Evolutionary conservation across 2,329 filamentous ascomycete genomes (phyloP).

Genomic region (Epichloe bromicola): DNA sequence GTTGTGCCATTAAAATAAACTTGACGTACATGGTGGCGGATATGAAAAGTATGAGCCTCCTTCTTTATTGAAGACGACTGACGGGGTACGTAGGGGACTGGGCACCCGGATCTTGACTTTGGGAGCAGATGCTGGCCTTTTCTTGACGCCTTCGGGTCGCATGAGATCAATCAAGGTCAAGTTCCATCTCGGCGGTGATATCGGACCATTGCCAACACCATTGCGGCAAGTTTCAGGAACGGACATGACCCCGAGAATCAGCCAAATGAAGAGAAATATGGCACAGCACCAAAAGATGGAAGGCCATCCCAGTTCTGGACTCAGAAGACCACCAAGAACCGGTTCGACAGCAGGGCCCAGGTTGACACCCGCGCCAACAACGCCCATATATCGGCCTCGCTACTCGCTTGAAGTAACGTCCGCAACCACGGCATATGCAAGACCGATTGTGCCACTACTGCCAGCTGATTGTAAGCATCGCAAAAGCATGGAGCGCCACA

Average conservation of each 20-base stretch:
- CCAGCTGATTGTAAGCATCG: slow-evolving; percentile 51
- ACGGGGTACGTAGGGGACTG: no score
- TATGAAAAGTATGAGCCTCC: no score
- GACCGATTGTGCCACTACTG: slow-evolving; percentile 55
- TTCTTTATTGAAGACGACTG: no score
- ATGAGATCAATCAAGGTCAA: no score
- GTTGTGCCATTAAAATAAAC: no score
- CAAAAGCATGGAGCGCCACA: slow-evolving; percentile 42
- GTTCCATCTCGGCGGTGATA: slow-evolving; percentile 13
- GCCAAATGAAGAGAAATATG: slow-evolving; percentile 36
- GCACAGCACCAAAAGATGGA: slow-evolving; percentile 54
- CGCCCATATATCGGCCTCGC: slow-evolving; percentile 60
- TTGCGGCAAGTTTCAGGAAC: slow-evolving; percentile 48
- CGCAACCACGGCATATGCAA: slow-evolving; percentile 58
- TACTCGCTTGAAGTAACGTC: slow-evolving; percentile 58
- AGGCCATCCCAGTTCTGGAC: slow-evolving; percentile 53
- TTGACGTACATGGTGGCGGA: no score
- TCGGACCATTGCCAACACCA: slow-evolving; percentile 50
- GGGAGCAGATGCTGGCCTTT: no score
- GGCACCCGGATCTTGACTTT: no score
- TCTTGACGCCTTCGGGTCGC: no score
- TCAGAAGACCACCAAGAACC: slow-evolving; percentile 50
- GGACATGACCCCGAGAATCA: slow-evolving; percentile 40
- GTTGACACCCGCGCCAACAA: slow-evolving; percentile 46
- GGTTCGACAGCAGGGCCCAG: slow-evolving; percentile 43